phyloP scores from a whole-genome alignment of 225 moss, liverwort and hornwort genomes.

The Polytrichum commune region DNA sequence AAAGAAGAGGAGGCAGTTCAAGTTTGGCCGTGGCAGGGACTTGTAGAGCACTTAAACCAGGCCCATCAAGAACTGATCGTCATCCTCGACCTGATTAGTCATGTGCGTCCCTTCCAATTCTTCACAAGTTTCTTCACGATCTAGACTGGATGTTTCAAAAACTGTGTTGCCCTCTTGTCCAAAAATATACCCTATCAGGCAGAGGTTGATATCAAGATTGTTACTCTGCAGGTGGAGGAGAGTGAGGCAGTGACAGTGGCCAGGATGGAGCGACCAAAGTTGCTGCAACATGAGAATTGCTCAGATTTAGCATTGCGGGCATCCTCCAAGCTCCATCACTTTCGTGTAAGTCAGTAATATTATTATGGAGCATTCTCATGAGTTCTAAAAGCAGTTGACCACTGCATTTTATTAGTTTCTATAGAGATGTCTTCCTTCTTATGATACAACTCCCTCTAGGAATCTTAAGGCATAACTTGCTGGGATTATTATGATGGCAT shows the following conservation, averaged over 20 bases:
- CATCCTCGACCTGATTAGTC: conserved; percentile 79
- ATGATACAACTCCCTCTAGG: too few relatives aligned
- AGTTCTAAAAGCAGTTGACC: too few relatives aligned
- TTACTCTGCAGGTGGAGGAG: conserved; percentile 73
- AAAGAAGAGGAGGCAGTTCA: conserved; percentile 57
- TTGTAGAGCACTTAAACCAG: conserved; percentile 81
- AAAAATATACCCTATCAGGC: too few relatives aligned
- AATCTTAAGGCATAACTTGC: too few relatives aligned
- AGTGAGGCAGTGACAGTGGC: conserved; percentile 84
- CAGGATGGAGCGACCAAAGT: conserved; percentile 81
- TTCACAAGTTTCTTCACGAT: background rate
- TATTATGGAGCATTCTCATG: background rate
- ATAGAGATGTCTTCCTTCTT: too few relatives aligned
- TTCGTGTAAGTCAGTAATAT: conserved; percentile 54
- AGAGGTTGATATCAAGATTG: conserved; percentile 12
- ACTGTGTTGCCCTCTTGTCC: too few relatives aligned
- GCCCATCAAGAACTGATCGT: conserved; percentile 87
- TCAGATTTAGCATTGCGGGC: conserved; percentile 78
- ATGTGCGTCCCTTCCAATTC: conserved; percentile 45
- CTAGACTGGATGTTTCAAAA: background rate
- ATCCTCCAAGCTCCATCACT: conserved; percentile 83
- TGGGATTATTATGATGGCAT: too few relatives aligned
- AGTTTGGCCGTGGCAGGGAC: conserved; percentile 91
- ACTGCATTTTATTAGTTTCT: too few relatives aligned
- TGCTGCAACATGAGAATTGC: conserved; percentile 75